A percentile compares a stretch with the other conserved stretches of the same genome.
These are phyloP conservation scores for Elsinoe arachidis DNA, from an alignment of 2,329 filamentous ascomycete genomes.

Conservation along the genomic window DNA sequence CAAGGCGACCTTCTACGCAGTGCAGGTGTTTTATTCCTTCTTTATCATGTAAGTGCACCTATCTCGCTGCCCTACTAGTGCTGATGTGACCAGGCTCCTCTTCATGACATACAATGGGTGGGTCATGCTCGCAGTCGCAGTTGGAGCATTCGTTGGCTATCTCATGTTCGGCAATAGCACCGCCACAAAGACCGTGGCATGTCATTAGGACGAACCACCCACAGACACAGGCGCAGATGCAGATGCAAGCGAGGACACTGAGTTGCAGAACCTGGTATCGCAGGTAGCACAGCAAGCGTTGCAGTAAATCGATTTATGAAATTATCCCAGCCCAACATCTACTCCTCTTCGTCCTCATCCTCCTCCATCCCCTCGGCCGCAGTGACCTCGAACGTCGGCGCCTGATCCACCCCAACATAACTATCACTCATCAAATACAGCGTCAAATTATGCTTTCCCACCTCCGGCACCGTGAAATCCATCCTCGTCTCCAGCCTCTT, in stretches of 20 bases:
- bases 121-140: slow-evolving; percentile 85
- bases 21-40: slow-evolving; percentile 97
- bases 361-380: slow-evolving; percentile 93
- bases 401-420: slow-evolving; percentile 95
- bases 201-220: slow-evolving; percentile 53
- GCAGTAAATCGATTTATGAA: neutral
- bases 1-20: slow-evolving; percentile 75
- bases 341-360: slow-evolving; percentile 70
- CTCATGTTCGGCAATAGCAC: slow-evolving; percentile 66
- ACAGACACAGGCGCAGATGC: neutral
- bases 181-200: slow-evolving; percentile 78
- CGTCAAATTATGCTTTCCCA: slow-evolving; percentile 80
- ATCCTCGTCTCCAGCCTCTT: slow-evolving; percentile 68
- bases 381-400: slow-evolving; percentile 74
- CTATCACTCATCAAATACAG: slow-evolving; percentile 95
- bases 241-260: neutral
- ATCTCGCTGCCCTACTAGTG: neutral
- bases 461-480: slow-evolving; percentile 77
- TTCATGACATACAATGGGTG: slow-evolving; percentile 99
- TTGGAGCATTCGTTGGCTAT: slow-evolving; percentile 86
- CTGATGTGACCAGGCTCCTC: slow-evolving; percentile 60
- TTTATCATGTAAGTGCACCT: slow-evolving; percentile 83
- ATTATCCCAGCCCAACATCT: neutral
- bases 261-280: neutral
- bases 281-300: too few species aligned